phyloP scores from a whole-genome alignment of 1,284 basidiomycete species.

The Fereydounia khargensis region DNA sequence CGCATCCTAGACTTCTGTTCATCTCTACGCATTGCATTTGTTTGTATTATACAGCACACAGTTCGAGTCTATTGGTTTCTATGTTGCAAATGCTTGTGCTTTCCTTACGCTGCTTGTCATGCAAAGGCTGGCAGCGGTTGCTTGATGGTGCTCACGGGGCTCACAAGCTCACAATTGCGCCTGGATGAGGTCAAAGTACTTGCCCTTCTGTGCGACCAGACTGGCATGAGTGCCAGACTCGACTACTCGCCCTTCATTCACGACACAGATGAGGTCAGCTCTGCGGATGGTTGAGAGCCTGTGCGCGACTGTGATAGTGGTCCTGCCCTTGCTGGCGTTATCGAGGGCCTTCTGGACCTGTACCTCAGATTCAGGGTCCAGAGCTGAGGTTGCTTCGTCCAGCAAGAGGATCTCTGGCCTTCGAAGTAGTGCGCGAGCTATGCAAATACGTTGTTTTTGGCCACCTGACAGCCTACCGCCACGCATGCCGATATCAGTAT shows the following conservation, averaged over 20 bases:
- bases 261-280: constrained; percentile 3
- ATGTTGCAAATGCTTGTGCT: no score
- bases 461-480: constrained; percentile 30
- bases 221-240: background rate
- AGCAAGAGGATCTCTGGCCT: constrained; percentile 83
- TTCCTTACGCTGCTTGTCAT: no score
- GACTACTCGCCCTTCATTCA: constrained; percentile 2
- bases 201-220: no score
- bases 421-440: constrained; percentile 82
- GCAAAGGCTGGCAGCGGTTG: no score
- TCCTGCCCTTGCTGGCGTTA: constrained; percentile 73
- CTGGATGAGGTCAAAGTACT: no score
- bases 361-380: constrained; percentile 80
- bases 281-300: constrained; percentile 3
- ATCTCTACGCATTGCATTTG: no score
- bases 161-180: no score
- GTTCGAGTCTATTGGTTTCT: no score
- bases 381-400: constrained; percentile 76
- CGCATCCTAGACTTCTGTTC: no score
- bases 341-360: constrained; percentile 90
- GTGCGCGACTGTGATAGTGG: constrained; percentile 71
- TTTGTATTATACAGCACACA: no score
- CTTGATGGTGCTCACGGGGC: no score
- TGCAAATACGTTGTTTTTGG: constrained; percentile 72
- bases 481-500: constrained; percentile 49